Evolutionary conservation across 129 eudicot genomes (phyloP), one percentile per base, ranked within the genome.

Genomic region (Tagetes erecta): DNA sequence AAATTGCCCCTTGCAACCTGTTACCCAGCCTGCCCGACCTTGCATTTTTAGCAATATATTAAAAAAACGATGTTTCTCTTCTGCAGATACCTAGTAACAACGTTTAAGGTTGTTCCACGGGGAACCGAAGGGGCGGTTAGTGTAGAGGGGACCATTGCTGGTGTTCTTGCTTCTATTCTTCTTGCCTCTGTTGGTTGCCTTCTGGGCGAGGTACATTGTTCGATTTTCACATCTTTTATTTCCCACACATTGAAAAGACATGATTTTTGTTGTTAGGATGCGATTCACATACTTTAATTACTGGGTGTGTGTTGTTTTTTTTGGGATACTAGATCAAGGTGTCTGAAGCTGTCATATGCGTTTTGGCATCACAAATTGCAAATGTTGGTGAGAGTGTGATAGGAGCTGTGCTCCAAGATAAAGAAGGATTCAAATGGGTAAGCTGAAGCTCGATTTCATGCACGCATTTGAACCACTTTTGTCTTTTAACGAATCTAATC

Each of bases 111-210:
- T 41, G 98, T 94, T 10, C 98, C 98, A 14, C 76, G 96, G 74
- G 98, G 97, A 27, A 90, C 97, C 2, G 97, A 94, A 90, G 97
- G 98, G 9, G 96, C 97, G 30, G 89, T 94, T 56, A 90, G 97
- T 71, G 75, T 85, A 49, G 97, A 94, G 78, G 98, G 97, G 84
- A 90, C 97, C 35, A 30, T 90, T 66, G 97, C 98, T 27, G 98
- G 98, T 45, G 45, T 94, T 71, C 38, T 94, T 60, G 97, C 97
- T 56, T 86, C 98, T 8, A 27, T 86, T 71, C 64, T 88, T 59
- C 97, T 94, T 71, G 96, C 97, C 33, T 78, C 57, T 55, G 84
- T 84, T 62, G 89, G 83, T 86, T 82, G 73, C 77, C 51, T 80
- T 36, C 72, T 80, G 65, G 96, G 91, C 53, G 82, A 86, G 86